Base-by-base conservation (phyloP, 305 asterid species). In the Plantago coronopus region DNA sequence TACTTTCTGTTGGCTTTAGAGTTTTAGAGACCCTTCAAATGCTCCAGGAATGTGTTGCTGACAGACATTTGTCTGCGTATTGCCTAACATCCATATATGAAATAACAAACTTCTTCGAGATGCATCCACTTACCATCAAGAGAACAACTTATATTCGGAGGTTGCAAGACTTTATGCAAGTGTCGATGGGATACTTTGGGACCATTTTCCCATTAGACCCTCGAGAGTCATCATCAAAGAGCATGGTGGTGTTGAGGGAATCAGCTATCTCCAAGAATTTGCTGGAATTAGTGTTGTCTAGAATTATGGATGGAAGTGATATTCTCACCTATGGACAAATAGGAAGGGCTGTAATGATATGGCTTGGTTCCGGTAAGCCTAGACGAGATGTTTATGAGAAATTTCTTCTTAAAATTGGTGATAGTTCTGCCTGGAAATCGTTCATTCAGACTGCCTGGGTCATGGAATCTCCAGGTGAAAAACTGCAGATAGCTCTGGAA, bases 181-280 rank as follows among this genome's bases (percentile, higher is more conserved):
- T 66, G 6, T 77, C 76, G 0, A 22, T 29, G 11, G n/a, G 43
- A 3, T 80, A 76, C 76, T 67, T 74, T 10, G 64, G 54, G 0
- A 44, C 51, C 7, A 83, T 78, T 31, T 88, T 83, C 68, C 83
- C 86, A 0, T 44, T 77, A 21, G 88, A 85, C 43, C 63, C 75
- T 37, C 80, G 69, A 7, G 67, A 40, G 14, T 75, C 83, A 3
- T 43, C 78, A 43, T 65, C 65, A 2, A 77, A 73, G 31, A 68
- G 59, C 46, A 49, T 85, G 74, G 44, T 77, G 0, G 47, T 67
- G 18, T 49, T 81, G 55, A 78, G 95, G 78, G 61, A 60, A 62
- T 73, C 85, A 5, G 65, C 72, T 29, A 40, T 45, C 27, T 83
- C 89, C 0, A 65, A 17, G 61, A 44, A 54, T 55, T 69, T 83